Evolutionary conservation across 306 rosid genomes (phyloP).

Genomic region (Oemleria cerasiformis): DNA sequence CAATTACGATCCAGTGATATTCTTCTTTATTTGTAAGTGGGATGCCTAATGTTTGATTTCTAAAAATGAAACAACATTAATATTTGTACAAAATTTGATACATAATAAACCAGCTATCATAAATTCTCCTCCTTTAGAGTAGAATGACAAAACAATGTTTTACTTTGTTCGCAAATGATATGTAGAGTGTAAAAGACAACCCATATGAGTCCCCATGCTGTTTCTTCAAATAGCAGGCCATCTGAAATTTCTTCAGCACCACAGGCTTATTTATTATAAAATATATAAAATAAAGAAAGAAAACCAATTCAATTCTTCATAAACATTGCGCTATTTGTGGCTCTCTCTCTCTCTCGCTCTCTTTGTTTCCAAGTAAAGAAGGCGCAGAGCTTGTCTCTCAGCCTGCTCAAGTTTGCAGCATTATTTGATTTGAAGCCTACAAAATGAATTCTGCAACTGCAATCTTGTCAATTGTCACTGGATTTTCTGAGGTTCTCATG

Average conservation of each 20-base stretch:
- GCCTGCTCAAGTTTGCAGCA: slow-evolving; percentile 22
- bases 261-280: slow-evolving; percentile 10
- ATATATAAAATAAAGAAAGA: slow-evolving; percentile 14
- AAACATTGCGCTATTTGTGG: slow-evolving; percentile 5
- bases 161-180: not conserved
- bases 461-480: slow-evolving; percentile 31
- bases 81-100: too few relatives aligned
- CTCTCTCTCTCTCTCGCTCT: not conserved
- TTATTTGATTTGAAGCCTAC: slow-evolving; percentile 19
- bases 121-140: not conserved
- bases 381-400: slow-evolving; percentile 30
- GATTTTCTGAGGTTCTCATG: slow-evolving; percentile 42
- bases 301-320: slow-evolving; percentile 4
- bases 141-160: not conserved
- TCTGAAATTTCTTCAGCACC: slow-evolving; percentile 28
- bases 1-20: not conserved
- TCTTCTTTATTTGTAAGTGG: not conserved
- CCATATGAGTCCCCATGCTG: slow-evolving; percentile 53
- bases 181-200: slow-evolving; percentile 35
- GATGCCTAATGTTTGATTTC: too few relatives aligned
- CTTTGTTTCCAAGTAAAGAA: slow-evolving; percentile 12
- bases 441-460: slow-evolving; percentile 40
- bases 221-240: slow-evolving; percentile 32
- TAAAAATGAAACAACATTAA: too few relatives aligned
- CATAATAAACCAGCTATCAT: too few relatives aligned